phyloP scores from a whole-genome alignment of 495 filamentous ascomycete species.

The Hyaloscypha variabilis region DNA sequence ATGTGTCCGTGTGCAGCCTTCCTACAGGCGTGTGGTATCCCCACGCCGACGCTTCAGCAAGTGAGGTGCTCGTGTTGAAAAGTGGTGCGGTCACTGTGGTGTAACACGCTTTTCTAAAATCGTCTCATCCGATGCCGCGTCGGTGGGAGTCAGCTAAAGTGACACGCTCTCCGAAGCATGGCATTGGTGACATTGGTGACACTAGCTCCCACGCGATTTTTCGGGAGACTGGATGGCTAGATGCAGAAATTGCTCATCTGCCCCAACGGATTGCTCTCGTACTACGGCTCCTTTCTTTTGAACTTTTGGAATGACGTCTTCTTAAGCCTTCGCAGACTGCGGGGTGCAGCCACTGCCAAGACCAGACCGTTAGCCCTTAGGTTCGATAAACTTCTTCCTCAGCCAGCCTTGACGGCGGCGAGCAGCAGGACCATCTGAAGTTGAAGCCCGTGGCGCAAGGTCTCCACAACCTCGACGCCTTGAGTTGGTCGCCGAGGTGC shows the following conservation, averaged over 20 bases:
- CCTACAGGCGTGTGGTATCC: not conserved
- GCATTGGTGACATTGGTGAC: not conserved
- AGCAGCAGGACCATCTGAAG: not conserved
- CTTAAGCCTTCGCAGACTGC: not conserved
- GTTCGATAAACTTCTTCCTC: not conserved
- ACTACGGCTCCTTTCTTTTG: not conserved
- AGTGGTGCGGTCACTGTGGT: not conserved
- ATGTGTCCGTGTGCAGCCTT: not conserved
- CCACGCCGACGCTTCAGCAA: slow-evolving; percentile 4
- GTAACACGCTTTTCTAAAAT: not conserved
- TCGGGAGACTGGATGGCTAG: not conserved
- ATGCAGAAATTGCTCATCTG: not conserved
- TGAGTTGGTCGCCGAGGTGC: not conserved
- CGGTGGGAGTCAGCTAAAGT: not conserved
- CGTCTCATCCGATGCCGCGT: not conserved
- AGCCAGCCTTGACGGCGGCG: not conserved
- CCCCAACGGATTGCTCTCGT: not conserved
- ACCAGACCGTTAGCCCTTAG: not conserved
- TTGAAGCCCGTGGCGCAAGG: not conserved
- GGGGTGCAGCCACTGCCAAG: not conserved
- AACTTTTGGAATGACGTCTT: not conserved
- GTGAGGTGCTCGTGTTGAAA: not conserved
- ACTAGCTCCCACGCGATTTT: not conserved
- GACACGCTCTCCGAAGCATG: not conserved
- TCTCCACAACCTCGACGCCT: not conserved